Conservation (phyloP, 805 yeast species). For the Candida mattraensis region DNA sequence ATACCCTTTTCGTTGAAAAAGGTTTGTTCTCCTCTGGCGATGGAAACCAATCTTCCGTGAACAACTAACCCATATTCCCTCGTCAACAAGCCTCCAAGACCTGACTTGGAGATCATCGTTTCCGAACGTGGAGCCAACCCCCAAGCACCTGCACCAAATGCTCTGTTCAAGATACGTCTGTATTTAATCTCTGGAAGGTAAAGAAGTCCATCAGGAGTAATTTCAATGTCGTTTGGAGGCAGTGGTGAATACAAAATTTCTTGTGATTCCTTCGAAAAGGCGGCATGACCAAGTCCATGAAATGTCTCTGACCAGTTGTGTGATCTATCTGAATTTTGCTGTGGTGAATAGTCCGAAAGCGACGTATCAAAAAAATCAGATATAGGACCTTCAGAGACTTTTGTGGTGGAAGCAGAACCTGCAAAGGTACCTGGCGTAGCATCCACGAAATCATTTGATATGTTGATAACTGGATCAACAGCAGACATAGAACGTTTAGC, state of each 20-base stretch:
- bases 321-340: conserved; percentile 22
- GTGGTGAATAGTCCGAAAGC: conserved; percentile 25
- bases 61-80: conserved; percentile 89
- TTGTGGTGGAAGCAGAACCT: conserved; percentile 1
- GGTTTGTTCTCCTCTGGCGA: conserved; percentile 95
- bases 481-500: conserved; percentile 1
- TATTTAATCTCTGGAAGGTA: conserved; percentile 95
- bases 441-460: conserved; percentile 10
- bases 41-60: conserved; percentile 82
- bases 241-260: conserved; percentile 62
- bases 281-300: conserved; percentile 79
- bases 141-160: conserved; percentile 99
- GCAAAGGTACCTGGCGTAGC: conserved; percentile 2
- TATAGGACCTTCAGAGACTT: conserved; percentile 15
- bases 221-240: conserved; percentile 76
- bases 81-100: conserved; percentile 52
- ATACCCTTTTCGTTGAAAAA: conserved; percentile 83
- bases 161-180: conserved; percentile 80
- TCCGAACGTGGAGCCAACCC: conserved; percentile 93
- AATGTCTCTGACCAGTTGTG: conserved; percentile 85
- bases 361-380: conserved; percentile 21
- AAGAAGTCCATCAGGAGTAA: conserved; percentile 91
- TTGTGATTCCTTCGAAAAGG: conserved; percentile 64
- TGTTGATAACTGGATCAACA: conserved; percentile 28
- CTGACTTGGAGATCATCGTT: conserved; percentile 63